phyloP scores from a whole-genome alignment of 805 yeast genomes.

The Saccharomycopsis capsularis region DNA sequence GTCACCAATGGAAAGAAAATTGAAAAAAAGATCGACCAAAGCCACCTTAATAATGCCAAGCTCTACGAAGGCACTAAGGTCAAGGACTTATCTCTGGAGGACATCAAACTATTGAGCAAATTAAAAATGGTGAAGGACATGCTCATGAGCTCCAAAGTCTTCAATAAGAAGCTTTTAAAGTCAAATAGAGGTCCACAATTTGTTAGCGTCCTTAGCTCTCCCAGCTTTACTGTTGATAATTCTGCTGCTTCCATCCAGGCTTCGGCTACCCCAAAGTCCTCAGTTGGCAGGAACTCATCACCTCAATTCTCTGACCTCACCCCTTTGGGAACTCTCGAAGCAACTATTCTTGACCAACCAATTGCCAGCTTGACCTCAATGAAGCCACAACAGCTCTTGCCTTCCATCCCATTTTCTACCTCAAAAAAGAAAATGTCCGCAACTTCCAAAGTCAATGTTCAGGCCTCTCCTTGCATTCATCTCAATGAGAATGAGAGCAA shows the following conservation, averaged over 20 bases:
- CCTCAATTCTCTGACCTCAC: too few relatives aligned
- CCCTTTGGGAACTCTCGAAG: neutral
- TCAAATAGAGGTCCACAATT: neutral
- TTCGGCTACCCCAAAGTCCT: neutral
- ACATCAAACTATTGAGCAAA: slow-evolving; percentile 18
- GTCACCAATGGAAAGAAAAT: slow-evolving; percentile 20
- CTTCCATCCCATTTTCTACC: neutral
- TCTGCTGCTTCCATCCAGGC: neutral
- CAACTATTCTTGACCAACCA: neutral
- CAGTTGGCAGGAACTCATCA: neutral
- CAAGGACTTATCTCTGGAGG: slow-evolving; percentile 12
- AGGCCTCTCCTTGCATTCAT: neutral
- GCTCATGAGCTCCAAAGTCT: slow-evolving; percentile 9
- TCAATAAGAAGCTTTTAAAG: neutral
- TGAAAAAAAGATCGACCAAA: slow-evolving; percentile 5
- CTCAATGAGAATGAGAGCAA: neutral
- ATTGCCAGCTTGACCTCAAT: too few relatives aligned
- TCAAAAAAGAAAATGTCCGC: neutral
- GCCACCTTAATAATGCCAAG: slow-evolving; percentile 3
- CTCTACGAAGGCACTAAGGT: neutral
- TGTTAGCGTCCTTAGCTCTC: neutral
- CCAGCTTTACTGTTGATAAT: neutral
- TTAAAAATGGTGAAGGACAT: slow-evolving; percentile 15
- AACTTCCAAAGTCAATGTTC: neutral
- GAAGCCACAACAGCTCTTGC: neutral